Base-by-base conservation (phyloP, 257 asterid genomes). In the Nicotiana obtusifolia region DNA sequence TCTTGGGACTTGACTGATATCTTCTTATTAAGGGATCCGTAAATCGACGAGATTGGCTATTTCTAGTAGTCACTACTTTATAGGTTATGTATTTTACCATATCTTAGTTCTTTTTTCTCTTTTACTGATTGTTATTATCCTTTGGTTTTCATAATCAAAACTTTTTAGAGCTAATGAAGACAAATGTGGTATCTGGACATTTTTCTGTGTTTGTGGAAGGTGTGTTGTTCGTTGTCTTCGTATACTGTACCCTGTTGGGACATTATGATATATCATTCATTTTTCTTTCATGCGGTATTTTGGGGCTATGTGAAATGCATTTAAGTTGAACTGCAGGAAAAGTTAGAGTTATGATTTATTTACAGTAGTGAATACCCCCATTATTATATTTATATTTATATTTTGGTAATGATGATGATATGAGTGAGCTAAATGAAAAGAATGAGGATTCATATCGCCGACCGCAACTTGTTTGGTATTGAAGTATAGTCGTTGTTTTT, bases 211-310 rank as follows among this genome's bases (percentile, higher is more conserved):
- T 0, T 16, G 64, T 49, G 80, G 44, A 49, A 26, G 56, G 26
- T 75, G 5, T 26, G 80, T 49, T 24, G 5, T 49, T 75, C 80
- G 2, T 15, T n/a, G 20, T 41, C 9, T 67, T 68, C 20, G 31
- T 37, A 28, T 37, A 2, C 5, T 37, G 6, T 69, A 37, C 31
- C 2, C 26, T 75, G 10, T 49, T 49, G 8, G 44, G 80, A 49
- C 52, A 8, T 49, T 49, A 5, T 75, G 44, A 75, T 75, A 26
- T 16, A 15, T 26, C 20, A 15, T 75, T 44, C 3, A 3, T 49
- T 75, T 33, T 44, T 69, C 33, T 75, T 75, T 75, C 64, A 26
- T 75, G 61, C 16, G 44, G 64, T 75, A 49, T 52, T 75, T 75
- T 26, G 80, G 80, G 80, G 80, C 17, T 75, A 26, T 4, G 16